These are phyloP conservation scores for Rhizopogon vesiculosus DNA, from an alignment of 768 basidiomycete genomes.

Conservation along the genomic window DNA sequence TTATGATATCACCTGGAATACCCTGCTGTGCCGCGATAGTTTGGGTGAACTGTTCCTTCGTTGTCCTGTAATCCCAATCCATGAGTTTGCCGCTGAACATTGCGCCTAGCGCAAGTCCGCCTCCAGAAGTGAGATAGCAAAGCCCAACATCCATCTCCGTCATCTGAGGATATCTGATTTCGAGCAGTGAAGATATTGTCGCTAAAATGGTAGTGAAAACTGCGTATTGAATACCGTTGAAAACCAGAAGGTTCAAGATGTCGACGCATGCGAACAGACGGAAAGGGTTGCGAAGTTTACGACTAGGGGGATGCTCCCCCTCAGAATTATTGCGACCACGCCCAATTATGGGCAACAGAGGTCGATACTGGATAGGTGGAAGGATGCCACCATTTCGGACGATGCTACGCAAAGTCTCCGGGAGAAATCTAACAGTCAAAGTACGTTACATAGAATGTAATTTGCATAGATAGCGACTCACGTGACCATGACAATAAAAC, in stretches of 20 bases:
- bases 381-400: slow-evolving; percentile 12
- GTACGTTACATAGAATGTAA: not conserved
- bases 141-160: slow-evolving; percentile 52
- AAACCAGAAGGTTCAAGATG: slow-evolving; percentile 33
- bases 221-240: slow-evolving; percentile 47
- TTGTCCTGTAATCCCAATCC: slow-evolving; percentile 54
- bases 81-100: slow-evolving; percentile 50
- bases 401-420: slow-evolving; percentile 6
- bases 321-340: not conserved
- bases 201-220: slow-evolving; percentile 42
- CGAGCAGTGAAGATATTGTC: slow-evolving; percentile 43
- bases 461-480: slow-evolving; percentile 22
- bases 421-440: slow-evolving; percentile 13
- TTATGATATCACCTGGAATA: slow-evolving; percentile 14
- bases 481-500: slow-evolving; percentile 46
- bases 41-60: slow-evolving; percentile 10
- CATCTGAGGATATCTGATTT: slow-evolving; percentile 39
- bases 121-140: slow-evolving; percentile 68
- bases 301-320: not conserved
- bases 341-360: slow-evolving; percentile 7
- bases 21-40: slow-evolving; percentile 12
- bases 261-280: slow-evolving; percentile 29
- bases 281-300: slow-evolving; percentile 29
- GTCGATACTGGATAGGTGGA: slow-evolving; percentile 4
- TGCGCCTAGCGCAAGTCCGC: slow-evolving; percentile 60